Percentiles rank a stretch among this genome's conserved stretches.
These are phyloP conservation scores for Rossbeevera mucosa DNA, from an alignment of 768 basidiomycete genomes.

Conservation along the genomic window DNA sequence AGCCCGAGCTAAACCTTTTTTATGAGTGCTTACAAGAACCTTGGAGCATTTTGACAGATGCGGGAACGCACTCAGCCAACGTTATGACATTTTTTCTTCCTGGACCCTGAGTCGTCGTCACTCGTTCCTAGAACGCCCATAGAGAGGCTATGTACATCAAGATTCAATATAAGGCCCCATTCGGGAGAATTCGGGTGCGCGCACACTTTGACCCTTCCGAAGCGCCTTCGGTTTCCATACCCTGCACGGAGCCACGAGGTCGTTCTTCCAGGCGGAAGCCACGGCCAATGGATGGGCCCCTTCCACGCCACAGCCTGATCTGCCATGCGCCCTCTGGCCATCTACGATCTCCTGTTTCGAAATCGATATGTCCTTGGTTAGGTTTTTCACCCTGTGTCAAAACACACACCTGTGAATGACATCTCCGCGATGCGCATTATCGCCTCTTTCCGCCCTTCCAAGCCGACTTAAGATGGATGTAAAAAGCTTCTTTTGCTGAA, in stretches of 20 bases:
- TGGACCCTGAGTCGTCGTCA: background rate
- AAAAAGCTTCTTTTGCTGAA: background rate
- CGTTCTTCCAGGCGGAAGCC: constrained; percentile 13
- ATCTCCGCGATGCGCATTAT: constrained; percentile 18
- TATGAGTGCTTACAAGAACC: background rate
- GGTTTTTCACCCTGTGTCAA: constrained; percentile 1
- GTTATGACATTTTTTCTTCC: background rate
- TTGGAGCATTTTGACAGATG: background rate
- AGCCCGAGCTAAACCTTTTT: background rate
- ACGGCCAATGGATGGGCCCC: constrained; percentile 7
- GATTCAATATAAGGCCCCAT: background rate
- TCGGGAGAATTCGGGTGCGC: constrained; percentile 15
- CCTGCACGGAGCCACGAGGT: constrained; percentile 14
- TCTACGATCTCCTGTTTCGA: constrained; percentile 2
- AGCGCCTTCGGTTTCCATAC: constrained; percentile 6
- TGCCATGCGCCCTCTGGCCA: background rate
- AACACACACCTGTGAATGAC: background rate
- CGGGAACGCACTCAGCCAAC: background rate
- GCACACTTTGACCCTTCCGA: constrained; percentile 5
- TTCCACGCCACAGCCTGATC: constrained; percentile 12
- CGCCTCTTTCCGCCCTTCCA: constrained; percentile 6
- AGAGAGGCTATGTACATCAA: background rate
- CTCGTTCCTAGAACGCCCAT: constrained; percentile 3
- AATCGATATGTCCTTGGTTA: constrained; percentile 5
- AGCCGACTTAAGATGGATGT: background rate